Evolutionary conservation across 2,329 filamentous ascomycete species (phyloP).

Genomic region (Fusarium sacchari): DNA sequence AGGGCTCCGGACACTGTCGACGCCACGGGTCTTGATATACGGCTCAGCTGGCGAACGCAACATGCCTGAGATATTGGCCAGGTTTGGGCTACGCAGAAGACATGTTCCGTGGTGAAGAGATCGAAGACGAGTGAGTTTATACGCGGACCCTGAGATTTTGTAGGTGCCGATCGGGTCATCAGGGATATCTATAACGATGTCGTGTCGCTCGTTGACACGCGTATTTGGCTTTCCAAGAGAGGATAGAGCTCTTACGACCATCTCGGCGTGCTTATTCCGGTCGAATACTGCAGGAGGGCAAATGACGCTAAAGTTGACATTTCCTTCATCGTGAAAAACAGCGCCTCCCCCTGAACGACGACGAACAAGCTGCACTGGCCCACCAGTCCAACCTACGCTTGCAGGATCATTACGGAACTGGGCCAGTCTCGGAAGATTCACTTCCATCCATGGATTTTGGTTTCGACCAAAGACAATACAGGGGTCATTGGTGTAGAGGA

Average conservation of each 20-base stretch:
- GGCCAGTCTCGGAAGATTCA: slow-evolving; percentile 73
- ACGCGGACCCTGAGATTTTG: slow-evolving; percentile 94
- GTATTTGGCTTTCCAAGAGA: slow-evolving; percentile 66
- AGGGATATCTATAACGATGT: slow-evolving; percentile 78
- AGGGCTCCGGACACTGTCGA: slow-evolving; percentile 88
- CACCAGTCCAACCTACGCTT: slow-evolving; percentile 41
- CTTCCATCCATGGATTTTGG: slow-evolving; percentile 97
- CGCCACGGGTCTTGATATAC: slow-evolving; percentile 83
- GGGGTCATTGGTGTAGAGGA: slow-evolving; percentile 88
- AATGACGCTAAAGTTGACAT: slow-evolving; percentile 95
- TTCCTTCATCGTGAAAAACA: slow-evolving; percentile 93
- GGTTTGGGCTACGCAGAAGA: slow-evolving; percentile 79
- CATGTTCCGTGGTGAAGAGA: slow-evolving; percentile 95
- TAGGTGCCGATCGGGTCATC: slow-evolving; percentile 53
- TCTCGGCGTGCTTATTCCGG: slow-evolving; percentile 86
- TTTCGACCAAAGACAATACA: slow-evolving; percentile 94
- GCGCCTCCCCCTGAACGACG: slow-evolving; percentile 89
- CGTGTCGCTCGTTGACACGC: slow-evolving; percentile 88
- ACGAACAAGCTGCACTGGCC: slow-evolving; percentile 72
- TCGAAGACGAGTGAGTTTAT: slow-evolving; percentile 84
- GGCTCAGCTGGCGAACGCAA: slow-evolving; percentile 81
- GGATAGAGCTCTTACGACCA: slow-evolving; percentile 87
- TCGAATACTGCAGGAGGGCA: slow-evolving; percentile 81
- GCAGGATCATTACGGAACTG: slow-evolving; percentile 34
- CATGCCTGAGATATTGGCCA: slow-evolving; percentile 74